phyloP scores from a whole-genome alignment of 31 red algal genomes.

The Endocladia muricata region DNA sequence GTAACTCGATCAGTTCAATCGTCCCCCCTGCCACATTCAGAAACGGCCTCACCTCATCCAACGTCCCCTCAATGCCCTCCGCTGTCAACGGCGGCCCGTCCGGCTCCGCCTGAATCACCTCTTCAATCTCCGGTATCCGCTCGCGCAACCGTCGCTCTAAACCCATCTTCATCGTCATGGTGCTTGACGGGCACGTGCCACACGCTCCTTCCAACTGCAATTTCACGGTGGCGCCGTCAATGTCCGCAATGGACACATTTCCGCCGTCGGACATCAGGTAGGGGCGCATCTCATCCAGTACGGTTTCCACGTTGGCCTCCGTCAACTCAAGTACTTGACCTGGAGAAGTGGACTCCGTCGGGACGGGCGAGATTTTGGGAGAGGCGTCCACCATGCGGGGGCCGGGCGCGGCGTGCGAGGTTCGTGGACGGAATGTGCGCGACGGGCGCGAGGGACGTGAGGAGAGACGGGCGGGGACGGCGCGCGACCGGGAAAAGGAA shows the following conservation, averaged over 20 bases:
- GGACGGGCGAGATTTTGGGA: conserved; percentile 57
- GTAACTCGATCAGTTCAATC: conserved; percentile 67
- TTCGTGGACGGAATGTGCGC: conserved; percentile 1
- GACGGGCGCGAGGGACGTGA: not conserved
- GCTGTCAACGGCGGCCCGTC: conserved; percentile 67
- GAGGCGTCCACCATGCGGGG: conserved; percentile 2
- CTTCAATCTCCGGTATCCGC: conserved; percentile 90
- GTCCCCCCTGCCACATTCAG: conserved; percentile 96
- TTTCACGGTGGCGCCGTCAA: conserved; percentile 95
- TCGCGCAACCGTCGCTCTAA: conserved; percentile 86
- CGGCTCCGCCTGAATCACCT: conserved; percentile 83
- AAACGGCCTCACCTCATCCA: conserved; percentile 97
- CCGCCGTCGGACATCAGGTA: conserved; percentile 99
- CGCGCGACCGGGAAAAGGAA: not conserved
- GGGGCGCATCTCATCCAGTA: conserved; percentile 95
- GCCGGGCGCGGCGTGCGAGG: not conserved
- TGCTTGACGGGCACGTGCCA: conserved; percentile 78
- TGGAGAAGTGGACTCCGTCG: conserved; percentile 10
- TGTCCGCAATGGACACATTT: conserved; percentile 86
- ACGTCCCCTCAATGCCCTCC: conserved; percentile 83
- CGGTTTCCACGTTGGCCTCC: conserved; percentile 79
- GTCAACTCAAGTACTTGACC: conserved; percentile 59
- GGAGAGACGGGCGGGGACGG: not conserved
- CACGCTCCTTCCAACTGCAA: conserved; percentile 92
- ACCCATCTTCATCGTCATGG: conserved; percentile 98